Base-by-base conservation (phyloP, 2,329 filamentous ascomycete species). In the Colletotrichum echinochloae region DNA sequence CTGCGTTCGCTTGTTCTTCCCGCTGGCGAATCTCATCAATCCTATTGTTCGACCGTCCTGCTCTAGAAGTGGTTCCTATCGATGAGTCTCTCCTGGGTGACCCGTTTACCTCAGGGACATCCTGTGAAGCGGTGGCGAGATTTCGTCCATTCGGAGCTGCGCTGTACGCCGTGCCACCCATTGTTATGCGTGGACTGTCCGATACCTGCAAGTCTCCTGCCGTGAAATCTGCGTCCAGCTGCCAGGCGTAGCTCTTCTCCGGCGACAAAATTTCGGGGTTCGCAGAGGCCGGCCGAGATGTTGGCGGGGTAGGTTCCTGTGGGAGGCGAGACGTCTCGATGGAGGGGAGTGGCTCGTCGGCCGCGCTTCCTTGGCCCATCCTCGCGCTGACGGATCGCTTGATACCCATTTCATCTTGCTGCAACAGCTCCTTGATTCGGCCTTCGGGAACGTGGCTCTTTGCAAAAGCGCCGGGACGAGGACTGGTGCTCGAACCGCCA, bases 211-310 rank as follows among this genome's bases (percentile, higher is more conserved):
- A 70, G 68, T 89, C 87, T 51, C 83, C 82, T 14, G 84, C 87
- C 0, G 88, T 89, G 73, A 90, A 89, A 65, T 90, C 88, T 6
- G 84, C 83, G 41, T 89, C 87, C 8, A 88, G 77, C 66, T 89
- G 80, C 87, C 87, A 90, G 9, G 83, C 84, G 66, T 84, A 87
- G 73, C 83, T 86, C 76, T 86, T 88, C 61, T 85, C 83, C 0
- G 87, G 86, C 0, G 85, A 86, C 7, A 65, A 63, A 59, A 73
- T 65, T 59, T 71, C 55, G 63, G 63, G 41, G 72, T 73, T 61
- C 60, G 73, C 37, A 73, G 74, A 37, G 74, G 78, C 62, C 63
- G 76, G 71, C 46, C 69, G 74, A 23, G 67, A 70, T 39, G 70
- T 66, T n/a, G 73, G 67, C 23, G 72, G 71, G 3, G 70, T 72